Evolutionary conservation across 1,139 yeast genomes (phyloP), one percentile per base, ranked within the genome.

Genomic region (Pichia inconspicua): DNA sequence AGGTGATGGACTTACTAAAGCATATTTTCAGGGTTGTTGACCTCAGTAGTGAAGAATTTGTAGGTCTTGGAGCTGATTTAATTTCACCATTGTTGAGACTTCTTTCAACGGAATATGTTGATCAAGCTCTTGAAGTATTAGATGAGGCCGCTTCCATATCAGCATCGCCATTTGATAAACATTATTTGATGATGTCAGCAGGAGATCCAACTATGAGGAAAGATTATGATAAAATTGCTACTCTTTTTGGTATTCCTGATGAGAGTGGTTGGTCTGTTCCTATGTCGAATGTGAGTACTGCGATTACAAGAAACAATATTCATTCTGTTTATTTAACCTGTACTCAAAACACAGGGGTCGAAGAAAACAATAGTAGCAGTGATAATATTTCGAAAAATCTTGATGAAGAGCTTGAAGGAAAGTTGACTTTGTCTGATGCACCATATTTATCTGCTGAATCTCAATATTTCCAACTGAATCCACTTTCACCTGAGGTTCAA

Each of bases 211-310:
- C 87, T 3, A 72, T 84, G 59, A 78, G 84, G 58, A 86, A 84
- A 54, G 95, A 87, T 57, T 85, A 84, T 59, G 96, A 86, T 56
- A 81, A 79, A 56, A 83, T 95, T 1, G 92, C 95, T 0, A 88
- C 97, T 0, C 70, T 92, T 48, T 94, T 89, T 70, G 98, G 98
- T 15, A 82, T 90, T 25, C 98, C 98, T 0, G 96, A 89, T 52
- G 96, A 87, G n/a, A 82, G 83, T 61, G 99, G 99, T 1, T 94
- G 99, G 99, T 83, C 97, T 0, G 82, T 94, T 44, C 95, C 97
- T 2, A 84, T 86, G 92, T 96, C 97, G 0, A 86, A 90, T 0
- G 80, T 86, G 35, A 83, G 95, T 0, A 88, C 97, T 0, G 84
- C 95, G 0, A 78, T 84, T 12, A 87, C 97, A 0, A 72, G 97